Percentiles rank a stretch among this genome's conserved stretches.
Conservation (phyloP, 2,329 filamentous ascomycete genomes). For the Fusarium nodosum region DNA sequence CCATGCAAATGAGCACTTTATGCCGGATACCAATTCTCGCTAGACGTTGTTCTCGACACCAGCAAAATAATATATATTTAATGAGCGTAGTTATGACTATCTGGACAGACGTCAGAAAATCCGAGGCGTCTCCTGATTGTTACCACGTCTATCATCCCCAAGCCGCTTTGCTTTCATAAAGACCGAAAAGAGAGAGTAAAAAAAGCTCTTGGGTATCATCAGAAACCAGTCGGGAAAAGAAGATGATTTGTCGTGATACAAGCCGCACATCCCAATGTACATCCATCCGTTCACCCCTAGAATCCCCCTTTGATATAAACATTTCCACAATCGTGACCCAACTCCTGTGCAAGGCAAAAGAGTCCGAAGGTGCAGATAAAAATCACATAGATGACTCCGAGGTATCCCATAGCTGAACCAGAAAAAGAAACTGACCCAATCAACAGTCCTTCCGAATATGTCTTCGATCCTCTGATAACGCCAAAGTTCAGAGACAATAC, state of each 20-base stretch:
- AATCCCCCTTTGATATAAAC: slow-evolving; percentile 25
- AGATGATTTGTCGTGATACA: slow-evolving; percentile 49
- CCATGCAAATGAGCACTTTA: background rate
- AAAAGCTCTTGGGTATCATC: slow-evolving; percentile 53
- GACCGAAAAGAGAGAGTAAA: slow-evolving; percentile 39
- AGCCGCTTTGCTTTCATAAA: slow-evolving; percentile 37
- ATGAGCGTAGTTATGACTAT: slow-evolving; percentile 14
- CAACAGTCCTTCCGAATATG: slow-evolving; percentile 36
- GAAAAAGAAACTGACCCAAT: slow-evolving; percentile 38
- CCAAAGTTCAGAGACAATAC: slow-evolving; percentile 42
- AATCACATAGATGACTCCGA: slow-evolving; percentile 42
- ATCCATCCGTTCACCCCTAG: slow-evolving; percentile 21
- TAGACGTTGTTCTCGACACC: background rate
- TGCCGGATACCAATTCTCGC: background rate
- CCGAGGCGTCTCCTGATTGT: background rate
- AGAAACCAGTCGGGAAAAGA: slow-evolving; percentile 52
- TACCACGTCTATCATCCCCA: slow-evolving; percentile 32
- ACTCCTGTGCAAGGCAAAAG: slow-evolving; percentile 17
- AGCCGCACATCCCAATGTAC: slow-evolving; percentile 47
- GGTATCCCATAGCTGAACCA: slow-evolving; percentile 38
- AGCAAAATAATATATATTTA: slow-evolving; percentile 11
- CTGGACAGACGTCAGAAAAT: slow-evolving; percentile 1
- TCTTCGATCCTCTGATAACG: slow-evolving; percentile 41
- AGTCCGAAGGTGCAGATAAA: slow-evolving; percentile 28
- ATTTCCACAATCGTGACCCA: slow-evolving; percentile 26